phyloP scores from a whole-genome alignment of 805 yeast genomes.

The Monosporozyma siamensis region DNA sequence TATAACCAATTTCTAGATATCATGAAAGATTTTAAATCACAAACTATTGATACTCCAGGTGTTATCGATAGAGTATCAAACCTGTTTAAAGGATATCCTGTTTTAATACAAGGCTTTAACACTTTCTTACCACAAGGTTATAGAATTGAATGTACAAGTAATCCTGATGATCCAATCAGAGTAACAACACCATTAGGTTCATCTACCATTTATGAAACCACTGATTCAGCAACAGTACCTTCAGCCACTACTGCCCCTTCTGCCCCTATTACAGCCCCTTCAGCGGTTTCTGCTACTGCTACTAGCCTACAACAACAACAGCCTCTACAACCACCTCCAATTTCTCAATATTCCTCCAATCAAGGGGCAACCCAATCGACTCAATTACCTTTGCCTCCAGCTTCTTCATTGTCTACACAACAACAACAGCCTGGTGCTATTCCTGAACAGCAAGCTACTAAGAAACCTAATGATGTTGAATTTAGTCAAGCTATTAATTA shows the following conservation, averaged over 20 bases:
- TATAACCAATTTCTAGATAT: constrained; percentile 93
- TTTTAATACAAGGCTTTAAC: constrained; percentile 92
- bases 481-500: constrained; percentile 95
- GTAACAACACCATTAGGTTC: constrained; percentile 96
- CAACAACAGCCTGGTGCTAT: constrained; percentile 7
- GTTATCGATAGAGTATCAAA: constrained; percentile 93
- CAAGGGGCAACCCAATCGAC: constrained; percentile 1
- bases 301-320: constrained; percentile 2
- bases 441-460: constrained; percentile 2
- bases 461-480: constrained; percentile 62
- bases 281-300: constrained; percentile 1
- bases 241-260: neutral
- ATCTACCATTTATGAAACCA: constrained; percentile 5
- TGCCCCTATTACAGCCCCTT: neutral
- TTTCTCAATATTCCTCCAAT: constrained; percentile 4
- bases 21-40: constrained; percentile 97
- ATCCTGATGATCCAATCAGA: constrained; percentile 83
- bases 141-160: constrained; percentile 80
- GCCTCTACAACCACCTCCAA: constrained; percentile 6
- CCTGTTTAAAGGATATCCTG: constrained; percentile 86
- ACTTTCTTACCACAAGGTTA: constrained; percentile 97
- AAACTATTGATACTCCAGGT: constrained; percentile 94
- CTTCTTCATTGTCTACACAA: constrained; percentile 11
- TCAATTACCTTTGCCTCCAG: constrained; percentile 2
- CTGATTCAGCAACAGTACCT: neutral